Base-by-base conservation (phyloP, 202 grass and related monocot genomes). In the Tripidium arundinaceum region DNA sequence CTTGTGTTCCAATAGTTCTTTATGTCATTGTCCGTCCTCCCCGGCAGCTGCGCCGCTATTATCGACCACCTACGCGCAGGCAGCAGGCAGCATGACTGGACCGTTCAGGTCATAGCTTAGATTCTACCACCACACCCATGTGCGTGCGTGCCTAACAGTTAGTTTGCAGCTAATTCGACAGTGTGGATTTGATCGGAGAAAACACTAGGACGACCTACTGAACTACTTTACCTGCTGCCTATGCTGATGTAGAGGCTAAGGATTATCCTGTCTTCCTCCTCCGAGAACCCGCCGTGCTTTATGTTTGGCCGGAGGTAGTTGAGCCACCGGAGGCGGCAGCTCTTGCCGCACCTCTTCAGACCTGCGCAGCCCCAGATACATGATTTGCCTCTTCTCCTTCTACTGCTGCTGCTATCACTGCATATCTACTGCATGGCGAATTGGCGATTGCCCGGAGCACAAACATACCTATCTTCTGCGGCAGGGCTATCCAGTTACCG, bases 1-100 rank as follows among this genome's bases (percentile, higher is more conserved):
- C 87, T 88, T 4, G 97, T 96, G 78, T 99, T 99, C 97, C 97
- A 99, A 81, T 99, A 99, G 81, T 99, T 99, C 93, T 99, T 99
- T 88, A 99, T 93, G 70, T 99, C 97, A 79, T 99, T 99, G 58
- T 99, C 97, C 0, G 97, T 99, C 79, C 97, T 90, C 50, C 97
- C 97, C 1, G 97, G 97, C 90, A 99, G 82, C 79, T 96, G 88
- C 18, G 92, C 85, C 6, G 96, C 96, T 81, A 99, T 99, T 71
- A 99, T 91, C 63, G 96, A 99, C 96, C 96, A 99, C 93, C 97
- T 99, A 33, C 25, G 47, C 55, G 38, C 60, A 33, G 31, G 31
- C 31, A 33, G 31, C 2, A 58, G 19, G 68, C 27, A 60, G 14
- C 68, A 90, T 86, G 81, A 60, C 60, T 38, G 71, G 59, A 57